Base-by-base conservation (phyloP, 306 rosid genomes). In the Dalbergia oliveri region DNA sequence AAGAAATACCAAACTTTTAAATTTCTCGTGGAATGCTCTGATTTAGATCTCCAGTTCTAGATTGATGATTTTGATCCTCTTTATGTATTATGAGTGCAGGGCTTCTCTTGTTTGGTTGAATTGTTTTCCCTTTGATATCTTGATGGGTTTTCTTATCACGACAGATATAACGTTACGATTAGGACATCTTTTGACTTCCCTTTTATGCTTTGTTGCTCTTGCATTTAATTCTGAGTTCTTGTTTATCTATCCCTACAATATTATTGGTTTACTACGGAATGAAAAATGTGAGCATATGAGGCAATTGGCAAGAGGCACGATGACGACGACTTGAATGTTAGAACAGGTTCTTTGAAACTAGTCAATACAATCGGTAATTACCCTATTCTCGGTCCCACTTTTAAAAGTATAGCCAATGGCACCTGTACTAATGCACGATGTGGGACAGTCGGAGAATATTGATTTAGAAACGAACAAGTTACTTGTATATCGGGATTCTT, bases 241-340 rank as follows among this genome's bases (percentile, higher is more conserved):
- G 26, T 53, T 19, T 37, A 65, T 18, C 16, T 34, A 21, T 49
- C 72, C 72, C 72, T 33, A 12, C 70, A 15, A 61, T 21, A 61
- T 61, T 61, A 41, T 75, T 59, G 63, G 53, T 43, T 53, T 77
- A 33, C 49, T 6, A 63, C 69, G 7, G 14, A 19, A 33, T 8
- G 51, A 50, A 21, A 35, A 66, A 67, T 78, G 67, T 4, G 69
- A 78, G 34, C 73, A 77, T 39, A 54, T 54, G 80, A 62, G 72
- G 37, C 15, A 47, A n/a, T 34, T 49, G 11, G 51, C 62, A 49
- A 37, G 2, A 59, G 39, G 35, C 12, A 68, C 16, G 9, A 19
- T 23, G 16, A 77, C 75, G 45, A 31, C 62, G 47, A 0, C 12
- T 47, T 10, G 58, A n/a, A 7, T 14, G 19, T 51, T 51, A 51